Base-by-base conservation (phyloP, 495 filamentous ascomycete species). In the Aspergillus leporis region DNA sequence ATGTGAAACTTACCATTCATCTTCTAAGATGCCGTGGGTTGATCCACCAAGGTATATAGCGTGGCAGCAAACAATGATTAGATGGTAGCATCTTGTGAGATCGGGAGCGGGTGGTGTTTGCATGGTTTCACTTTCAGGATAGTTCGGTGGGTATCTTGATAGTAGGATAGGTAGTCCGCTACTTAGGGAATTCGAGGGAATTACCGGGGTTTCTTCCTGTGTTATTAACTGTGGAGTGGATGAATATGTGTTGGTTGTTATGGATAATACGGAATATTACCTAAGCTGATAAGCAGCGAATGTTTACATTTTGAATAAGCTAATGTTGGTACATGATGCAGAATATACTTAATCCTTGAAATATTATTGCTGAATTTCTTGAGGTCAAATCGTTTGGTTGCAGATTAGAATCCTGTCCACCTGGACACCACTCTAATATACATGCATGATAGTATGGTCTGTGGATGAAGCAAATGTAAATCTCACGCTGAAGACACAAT, bases 41-140 rank as follows among this genome's bases (percentile, higher is more conserved):
- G 79, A 75, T 0, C 88, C 89, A 45, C 87, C 85, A 18, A 81
- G 70, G 78, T 89, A 94, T 32, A 94, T 90, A 0, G 84, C 89
- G 68, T 95, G 91, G 62, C 91, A 90, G 71, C 90, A 92, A 49
- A 93, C 87, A 46, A 93, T 71, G 4, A 94, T 83, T 0, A 93
- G 78, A 62, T 89, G 72, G 13, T 40, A 66, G 54, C 36, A 46
- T 4, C 31, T 38, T 5, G 23, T 30, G n/a, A n/a, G 32, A 40
- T 41, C 5, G 10, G 13, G 1, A 19, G 30, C 23, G 48, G 25
- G 13, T 41, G 38, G 38, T 18, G 16, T 41, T 16, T 12, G 4
- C 6, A 36, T 21, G 13, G 22, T n/a, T 50, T 50, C 47, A 12
- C 32, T 36, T 10, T 36, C 13, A 1, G 18, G 14, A 32, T 32